Evolutionary conservation across 2,329 filamentous ascomycete genomes (phyloP).

Genomic region (Orbilia blumenaviensis): DNA sequence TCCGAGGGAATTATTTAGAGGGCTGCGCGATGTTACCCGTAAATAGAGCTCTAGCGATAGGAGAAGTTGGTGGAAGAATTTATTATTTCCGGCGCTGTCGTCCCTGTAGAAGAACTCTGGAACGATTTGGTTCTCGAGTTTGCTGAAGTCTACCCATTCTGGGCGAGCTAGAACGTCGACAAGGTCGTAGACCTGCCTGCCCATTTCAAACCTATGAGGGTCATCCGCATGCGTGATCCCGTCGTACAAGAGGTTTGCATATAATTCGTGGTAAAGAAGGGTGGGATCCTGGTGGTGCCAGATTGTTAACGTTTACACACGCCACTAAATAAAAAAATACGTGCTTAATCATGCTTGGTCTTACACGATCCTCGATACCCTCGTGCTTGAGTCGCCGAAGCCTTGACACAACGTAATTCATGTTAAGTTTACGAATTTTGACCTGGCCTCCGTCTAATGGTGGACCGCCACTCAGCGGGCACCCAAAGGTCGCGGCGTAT

Average conservation of each 20-base stretch:
- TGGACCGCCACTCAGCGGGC: conserved; percentile 61
- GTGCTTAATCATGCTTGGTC: conserved; percentile 20
- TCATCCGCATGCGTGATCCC: conserved; percentile 71
- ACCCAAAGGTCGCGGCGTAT: conserved; percentile 71
- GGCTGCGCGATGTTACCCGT: conserved; percentile 67
- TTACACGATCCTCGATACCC: conserved; percentile 62
- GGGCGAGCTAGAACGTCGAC: conserved; percentile 74
- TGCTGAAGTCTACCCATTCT: conserved; percentile 78
- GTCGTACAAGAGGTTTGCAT: conserved; percentile 73
- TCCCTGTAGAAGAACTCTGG: conserved; percentile 74
- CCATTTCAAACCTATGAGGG: conserved; percentile 68
- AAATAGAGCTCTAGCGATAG: conserved; percentile 76
- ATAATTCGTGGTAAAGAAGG: conserved; percentile 68
- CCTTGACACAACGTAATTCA: conserved; percentile 63
- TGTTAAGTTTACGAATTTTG: conserved; percentile 62
- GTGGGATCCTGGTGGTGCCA: conserved; percentile 46
- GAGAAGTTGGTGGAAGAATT: conserved; percentile 80
- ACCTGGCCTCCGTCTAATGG: conserved; percentile 68
- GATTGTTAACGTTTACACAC: neutral
- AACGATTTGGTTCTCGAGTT: conserved; percentile 75
- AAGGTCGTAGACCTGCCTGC: conserved; percentile 77
- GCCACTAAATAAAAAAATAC: neutral
- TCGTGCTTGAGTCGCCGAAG: conserved; percentile 62
- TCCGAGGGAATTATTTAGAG: conserved; percentile 59
- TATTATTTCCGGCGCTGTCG: conserved; percentile 69